These are phyloP conservation scores for Penicillium sp. DNA, from an alignment of 2,329 filamentous ascomycete genomes.

Conservation along the genomic window DNA sequence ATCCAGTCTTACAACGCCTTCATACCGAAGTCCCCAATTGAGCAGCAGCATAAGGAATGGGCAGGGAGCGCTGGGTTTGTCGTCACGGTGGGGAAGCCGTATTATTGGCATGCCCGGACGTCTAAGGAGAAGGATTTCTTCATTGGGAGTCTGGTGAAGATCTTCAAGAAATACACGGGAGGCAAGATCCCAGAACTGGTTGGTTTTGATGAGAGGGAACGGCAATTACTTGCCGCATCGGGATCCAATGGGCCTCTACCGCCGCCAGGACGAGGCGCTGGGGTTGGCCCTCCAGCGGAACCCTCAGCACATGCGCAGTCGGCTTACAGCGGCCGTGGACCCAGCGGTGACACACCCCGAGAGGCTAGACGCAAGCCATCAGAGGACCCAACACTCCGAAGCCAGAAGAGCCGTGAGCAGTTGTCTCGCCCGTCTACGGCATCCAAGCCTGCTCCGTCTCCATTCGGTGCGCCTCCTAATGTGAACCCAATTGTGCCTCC, in stretches of 20 bases:
- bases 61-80: conserved; percentile 79
- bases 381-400: conserved; percentile 36
- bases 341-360: conserved; percentile 36
- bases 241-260: conserved; percentile 11
- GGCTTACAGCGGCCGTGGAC: conserved; percentile 30
- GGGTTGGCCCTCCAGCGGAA: conserved; percentile 21
- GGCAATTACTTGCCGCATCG: conserved; percentile 66
- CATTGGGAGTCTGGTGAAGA: conserved; percentile 91
- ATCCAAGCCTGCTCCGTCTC: conserved; percentile 34
- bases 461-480: conserved; percentile 25
- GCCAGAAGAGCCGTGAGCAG: conserved; percentile 40
- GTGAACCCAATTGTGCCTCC: conserved; percentile 21
- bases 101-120: conserved; percentile 93
- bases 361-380: conserved; percentile 31
- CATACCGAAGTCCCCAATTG: conserved; percentile 55
- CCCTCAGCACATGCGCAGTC: conserved; percentile 28
- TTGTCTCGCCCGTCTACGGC: conserved; percentile 36
- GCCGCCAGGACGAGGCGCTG: conserved; percentile 19
- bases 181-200: conserved; percentile 72
- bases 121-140: conserved; percentile 99
- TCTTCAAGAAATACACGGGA: conserved; percentile 92
- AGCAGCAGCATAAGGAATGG: conserved; percentile 64
- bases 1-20: conserved; percentile 76
- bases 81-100: conserved; percentile 85
- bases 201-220: conserved; percentile 77